These are phyloP conservation scores for Rhododendron molle DNA, from an alignment of 148 eudicot genomes.

Conservation along the genomic window DNA sequence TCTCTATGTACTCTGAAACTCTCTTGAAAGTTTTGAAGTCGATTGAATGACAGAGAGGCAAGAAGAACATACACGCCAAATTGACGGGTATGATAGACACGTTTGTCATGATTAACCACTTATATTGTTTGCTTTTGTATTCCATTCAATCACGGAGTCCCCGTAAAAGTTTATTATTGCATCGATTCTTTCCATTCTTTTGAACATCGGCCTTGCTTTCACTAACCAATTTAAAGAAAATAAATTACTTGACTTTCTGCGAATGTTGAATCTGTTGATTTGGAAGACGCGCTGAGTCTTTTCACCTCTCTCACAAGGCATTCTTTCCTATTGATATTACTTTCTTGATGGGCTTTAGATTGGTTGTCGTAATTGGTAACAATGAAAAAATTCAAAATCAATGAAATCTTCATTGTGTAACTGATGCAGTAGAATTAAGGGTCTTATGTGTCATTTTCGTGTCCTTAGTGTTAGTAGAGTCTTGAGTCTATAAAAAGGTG, in stretches of 20 bases:
- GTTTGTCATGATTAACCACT: background rate
- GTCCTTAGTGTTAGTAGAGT: too few relatives aligned
- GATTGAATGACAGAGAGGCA: background rate
- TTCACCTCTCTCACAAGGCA: background rate
- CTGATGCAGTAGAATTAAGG: background rate
- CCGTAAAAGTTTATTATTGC: background rate
- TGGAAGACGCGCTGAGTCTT: background rate
- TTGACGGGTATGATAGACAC: background rate
- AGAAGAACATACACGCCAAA: background rate
- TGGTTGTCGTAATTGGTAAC: background rate
- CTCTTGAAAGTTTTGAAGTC: background rate
- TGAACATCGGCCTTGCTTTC: background rate
- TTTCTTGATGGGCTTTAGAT: background rate
- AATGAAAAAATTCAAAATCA: background rate
- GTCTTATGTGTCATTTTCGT: too few relatives aligned
- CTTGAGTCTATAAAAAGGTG: too few relatives aligned
- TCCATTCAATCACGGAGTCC: background rate
- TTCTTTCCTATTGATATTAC: background rate
- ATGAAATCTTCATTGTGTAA: background rate
- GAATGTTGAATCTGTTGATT: background rate
- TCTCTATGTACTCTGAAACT: background rate
- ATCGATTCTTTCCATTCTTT: background rate
- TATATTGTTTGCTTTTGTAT: background rate
- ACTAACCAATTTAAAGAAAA: background rate
- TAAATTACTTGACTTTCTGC: background rate